Evolutionary conservation across 2,329 filamentous ascomycete genomes (phyloP), one percentile per base, ranked within the genome.

Genomic region (Drechmeria coniospora): DNA sequence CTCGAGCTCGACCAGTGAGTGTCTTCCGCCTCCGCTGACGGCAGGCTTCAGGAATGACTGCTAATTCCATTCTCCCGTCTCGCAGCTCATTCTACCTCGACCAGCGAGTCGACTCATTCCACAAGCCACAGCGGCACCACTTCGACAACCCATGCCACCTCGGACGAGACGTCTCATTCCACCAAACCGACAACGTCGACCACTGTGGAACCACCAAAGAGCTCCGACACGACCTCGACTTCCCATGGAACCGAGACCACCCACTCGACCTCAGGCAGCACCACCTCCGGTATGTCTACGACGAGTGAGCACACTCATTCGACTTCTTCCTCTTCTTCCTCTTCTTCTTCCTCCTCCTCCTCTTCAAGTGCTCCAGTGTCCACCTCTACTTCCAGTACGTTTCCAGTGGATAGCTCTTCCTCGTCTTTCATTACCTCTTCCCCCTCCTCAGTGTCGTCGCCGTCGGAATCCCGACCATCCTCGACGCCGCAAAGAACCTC

Each of bases 361-460:
- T 39, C 39, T 28, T 34, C 34, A 23, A 42, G 40, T 47, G 38
- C 37, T 38, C 33, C 42, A 41, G 38, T 35, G 27, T 45, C 43
- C 38, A 35, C 46, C 30, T 39, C 48, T 36, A 41, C 42, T 40
- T 37, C 45, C 37, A 45, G 49, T 50, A 52, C 44, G 36, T 49
- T 43, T 41, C 39, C 39, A 37, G 39, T 38, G 37, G 37, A 38
- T 35, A 32, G 38, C 28, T 38, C 28, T 7, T 15, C 15, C n/a
- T 21, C 23, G 16, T 27, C 34, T 35, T 21, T 20, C 5, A 15
- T 13, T 24, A 13, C 23, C 23, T 11, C 28, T 15, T 4, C 40
- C 35, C 33, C 39, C 34, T 33, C 36, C 20, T 33, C 35, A 28
- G 33, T 35, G 30, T 38, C 38, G 26, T 39, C 39, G 27, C 33